Conservation (phyloP, 768 basidiomycete species). For the Phylloporus sp. region DNA sequence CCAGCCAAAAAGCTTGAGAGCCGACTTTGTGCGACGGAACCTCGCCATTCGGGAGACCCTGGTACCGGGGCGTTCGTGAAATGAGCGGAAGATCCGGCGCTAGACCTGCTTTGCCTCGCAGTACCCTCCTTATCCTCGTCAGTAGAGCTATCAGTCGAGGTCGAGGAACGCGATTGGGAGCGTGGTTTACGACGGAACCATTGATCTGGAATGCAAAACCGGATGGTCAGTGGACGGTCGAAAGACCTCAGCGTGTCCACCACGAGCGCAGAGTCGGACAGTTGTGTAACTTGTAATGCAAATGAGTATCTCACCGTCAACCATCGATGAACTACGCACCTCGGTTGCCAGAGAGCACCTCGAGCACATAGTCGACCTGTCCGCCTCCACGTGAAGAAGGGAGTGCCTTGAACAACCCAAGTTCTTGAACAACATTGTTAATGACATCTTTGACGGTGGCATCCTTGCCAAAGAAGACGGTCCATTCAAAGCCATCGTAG, state of each 20-base stretch:
- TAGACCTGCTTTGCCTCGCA: slow-evolving; percentile 45
- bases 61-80: slow-evolving; percentile 16
- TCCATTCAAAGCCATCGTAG: slow-evolving; percentile 67
- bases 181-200: slow-evolving; percentile 74
- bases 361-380: slow-evolving; percentile 66
- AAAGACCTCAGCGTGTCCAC: slow-evolving; percentile 13
- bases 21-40: slow-evolving; percentile 53
- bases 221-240: slow-evolving; percentile 33
- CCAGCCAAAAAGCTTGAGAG: slow-evolving; percentile 65
- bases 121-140: slow-evolving; percentile 57
- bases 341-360: slow-evolving; percentile 50
- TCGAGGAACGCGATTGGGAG: slow-evolving; percentile 47
- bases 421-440: slow-evolving; percentile 49
- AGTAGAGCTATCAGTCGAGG: slow-evolving; percentile 41
- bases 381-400: slow-evolving; percentile 64
- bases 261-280: slow-evolving; percentile 12
- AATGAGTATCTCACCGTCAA: neutral
- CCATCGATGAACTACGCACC: slow-evolving; percentile 39
- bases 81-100: slow-evolving; percentile 24
- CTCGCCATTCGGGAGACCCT: slow-evolving; percentile 46
- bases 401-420: slow-evolving; percentile 64
- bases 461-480: slow-evolving; percentile 56
- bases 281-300: slow-evolving; percentile 10
- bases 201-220: slow-evolving; percentile 71
- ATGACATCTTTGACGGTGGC: slow-evolving; percentile 56